Percentiles rank a stretch among this genome's conserved stretches.
These are phyloP conservation scores for Blastocystis sp. DNA, from an alignment of 352 stramenopile species.

Conservation along the genomic window DNA sequence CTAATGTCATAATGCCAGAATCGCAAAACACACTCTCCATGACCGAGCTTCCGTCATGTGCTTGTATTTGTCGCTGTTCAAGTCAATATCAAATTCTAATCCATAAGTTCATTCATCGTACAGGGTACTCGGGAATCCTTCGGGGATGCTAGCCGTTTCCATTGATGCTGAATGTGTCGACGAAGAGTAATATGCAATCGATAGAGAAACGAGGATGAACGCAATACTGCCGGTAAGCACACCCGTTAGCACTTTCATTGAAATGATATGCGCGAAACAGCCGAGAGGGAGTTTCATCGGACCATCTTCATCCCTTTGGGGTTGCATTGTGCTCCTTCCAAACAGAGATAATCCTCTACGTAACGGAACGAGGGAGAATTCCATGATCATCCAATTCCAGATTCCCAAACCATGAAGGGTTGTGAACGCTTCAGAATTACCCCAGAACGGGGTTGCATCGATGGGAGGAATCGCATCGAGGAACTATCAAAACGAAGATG, in stretches of 20 bases:
- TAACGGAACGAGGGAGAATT: background rate
- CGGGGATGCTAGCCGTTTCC: background rate
- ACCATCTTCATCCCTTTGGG: background rate
- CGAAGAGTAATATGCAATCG: background rate
- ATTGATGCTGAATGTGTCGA: background rate
- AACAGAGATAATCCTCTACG: background rate
- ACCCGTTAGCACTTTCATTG: background rate
- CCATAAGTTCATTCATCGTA: background rate
- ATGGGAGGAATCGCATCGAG: background rate
- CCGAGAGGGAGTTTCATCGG: background rate
- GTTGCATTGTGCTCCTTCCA: background rate
- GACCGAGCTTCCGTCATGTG: constrained; percentile 19
- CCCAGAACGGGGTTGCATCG: background rate
- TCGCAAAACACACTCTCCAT: background rate
- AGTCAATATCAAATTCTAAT: constrained; percentile 17
- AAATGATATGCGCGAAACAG: background rate
- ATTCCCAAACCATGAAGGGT: background rate
- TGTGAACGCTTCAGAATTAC: background rate
- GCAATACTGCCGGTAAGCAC: background rate
- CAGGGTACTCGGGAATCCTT: background rate
- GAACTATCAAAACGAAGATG: constrained; percentile 64
- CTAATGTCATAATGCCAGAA: background rate
- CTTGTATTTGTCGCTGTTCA: constrained; percentile 29
- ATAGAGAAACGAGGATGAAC: background rate
- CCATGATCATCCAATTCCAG: background rate